Conservation (phyloP, 257 asterid species). For the Leonotis leonurus region DNA sequence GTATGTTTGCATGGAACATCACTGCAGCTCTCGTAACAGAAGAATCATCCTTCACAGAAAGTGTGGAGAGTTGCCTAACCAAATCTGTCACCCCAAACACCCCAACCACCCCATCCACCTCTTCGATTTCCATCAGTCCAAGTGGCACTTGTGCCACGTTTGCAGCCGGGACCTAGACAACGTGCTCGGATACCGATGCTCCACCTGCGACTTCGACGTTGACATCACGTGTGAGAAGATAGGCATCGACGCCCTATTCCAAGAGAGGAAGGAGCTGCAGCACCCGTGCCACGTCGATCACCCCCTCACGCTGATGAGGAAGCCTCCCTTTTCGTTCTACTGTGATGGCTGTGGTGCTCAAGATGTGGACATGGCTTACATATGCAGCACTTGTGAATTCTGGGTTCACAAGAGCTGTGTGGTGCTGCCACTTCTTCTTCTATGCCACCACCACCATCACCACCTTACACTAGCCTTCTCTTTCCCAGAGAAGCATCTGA, state of each 20-base stretch:
- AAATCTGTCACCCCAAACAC: background rate
- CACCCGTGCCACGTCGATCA: background rate
- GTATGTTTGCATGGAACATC: background rate
- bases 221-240: background rate
- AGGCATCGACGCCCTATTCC: background rate
- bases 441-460: background rate
- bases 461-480: background rate
- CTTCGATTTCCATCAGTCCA: background rate
- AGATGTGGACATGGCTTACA: conserved; percentile 3
- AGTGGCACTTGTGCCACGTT: background rate
- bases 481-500: background rate
- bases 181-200: background rate
- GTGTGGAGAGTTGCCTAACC: background rate
- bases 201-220: background rate
- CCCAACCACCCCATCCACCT: background rate
- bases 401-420: background rate
- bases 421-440: background rate
- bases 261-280: background rate
- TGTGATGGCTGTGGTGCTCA: background rate
- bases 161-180: background rate
- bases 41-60: background rate
- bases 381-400: background rate
- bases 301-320: background rate
- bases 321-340: background rate
- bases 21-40: background rate